Base-by-base conservation (phyloP, 148 eudicot genomes). In the Rhododendron henanense region DNA sequence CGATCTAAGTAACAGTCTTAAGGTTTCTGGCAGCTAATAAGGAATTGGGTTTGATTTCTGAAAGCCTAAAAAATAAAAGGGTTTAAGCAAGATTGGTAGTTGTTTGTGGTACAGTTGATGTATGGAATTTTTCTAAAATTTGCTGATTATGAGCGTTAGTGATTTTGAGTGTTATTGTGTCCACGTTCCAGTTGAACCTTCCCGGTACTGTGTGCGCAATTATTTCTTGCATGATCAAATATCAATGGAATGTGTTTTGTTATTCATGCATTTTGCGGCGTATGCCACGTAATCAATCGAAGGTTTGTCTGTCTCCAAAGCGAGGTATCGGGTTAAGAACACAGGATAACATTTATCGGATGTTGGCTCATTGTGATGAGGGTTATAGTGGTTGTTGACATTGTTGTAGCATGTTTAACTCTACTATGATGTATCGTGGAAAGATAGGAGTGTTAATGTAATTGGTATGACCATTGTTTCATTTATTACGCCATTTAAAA, bases 1-100 rank as follows among this genome's bases (percentile, higher is more conserved):
- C 81, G 88, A 73, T 86, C 88, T 2, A 81, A 81, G 81, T 86
- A 86, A 55, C 19, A 16, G 19, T 67, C 11, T 13, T 19, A 4
- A 33, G 78, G 3, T 45, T 21, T 65, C 25, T 82, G 33, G 51
- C 19, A 23, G 16, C 19, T 59, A 10, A 57, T 10, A 37, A n/a
- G 23, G 16, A 33, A 3, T 3, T 21, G 39, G 84, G 84, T 35
- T 79, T 48, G 31, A 28, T 21, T 50, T 65, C 71, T 65, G 10
- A 63, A 63, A 63, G 69, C 11, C 69, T 63, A 23, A 23, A 63
- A 18, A 23, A 63, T 10, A 63, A 63, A 57, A 23, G 57, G 69
- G 83, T 35, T 80, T 50, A 6, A 28, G 82, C 31, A 7, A 15
- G 18, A 51, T 80, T 15, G 15, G 53, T 51, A 51, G 57, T 80